These are phyloP conservation scores for Penicillium hordei DNA, from an alignment of 2,329 filamentous ascomycete species.

Conservation along the genomic window DNA sequence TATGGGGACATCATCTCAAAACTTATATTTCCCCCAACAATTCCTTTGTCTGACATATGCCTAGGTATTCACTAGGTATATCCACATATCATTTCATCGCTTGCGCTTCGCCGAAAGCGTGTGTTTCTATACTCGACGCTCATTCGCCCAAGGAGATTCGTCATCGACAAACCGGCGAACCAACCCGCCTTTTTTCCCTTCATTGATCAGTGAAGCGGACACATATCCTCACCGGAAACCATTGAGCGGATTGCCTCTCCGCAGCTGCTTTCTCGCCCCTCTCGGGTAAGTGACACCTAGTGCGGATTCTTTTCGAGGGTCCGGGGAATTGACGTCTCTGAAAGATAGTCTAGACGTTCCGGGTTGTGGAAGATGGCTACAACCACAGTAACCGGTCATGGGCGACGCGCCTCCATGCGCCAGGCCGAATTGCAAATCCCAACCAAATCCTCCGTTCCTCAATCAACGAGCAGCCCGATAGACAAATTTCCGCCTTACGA, in stretches of 20 bases:
- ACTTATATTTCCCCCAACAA: background rate
- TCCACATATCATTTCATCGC: background rate
- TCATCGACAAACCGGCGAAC: constrained; percentile 25
- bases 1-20: background rate
- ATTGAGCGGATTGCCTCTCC: constrained; percentile 2
- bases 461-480: constrained; percentile 35
- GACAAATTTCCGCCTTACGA: constrained; percentile 49
- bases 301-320: background rate
- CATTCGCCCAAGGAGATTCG: constrained; percentile 33
- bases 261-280: background rate
- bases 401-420: constrained; percentile 41
- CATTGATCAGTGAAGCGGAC: constrained; percentile 1
- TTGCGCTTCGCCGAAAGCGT: constrained; percentile 7
- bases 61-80: background rate
- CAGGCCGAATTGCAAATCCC: constrained; percentile 37
- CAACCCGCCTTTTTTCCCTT: constrained; percentile 5
- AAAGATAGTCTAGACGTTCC: background rate
- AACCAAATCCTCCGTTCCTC: constrained; percentile 29
- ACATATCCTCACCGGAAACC: constrained; percentile 5
- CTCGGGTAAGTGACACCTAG: constrained; percentile 6
- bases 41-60: background rate
- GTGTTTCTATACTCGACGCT: constrained; percentile 24
- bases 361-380: constrained; percentile 37
- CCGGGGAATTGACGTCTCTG: constrained; percentile 5
- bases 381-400: constrained; percentile 41